These are phyloP conservation scores for Claviceps maximensis DNA, from an alignment of 2,329 filamentous ascomycete species.

Conservation along the genomic window DNA sequence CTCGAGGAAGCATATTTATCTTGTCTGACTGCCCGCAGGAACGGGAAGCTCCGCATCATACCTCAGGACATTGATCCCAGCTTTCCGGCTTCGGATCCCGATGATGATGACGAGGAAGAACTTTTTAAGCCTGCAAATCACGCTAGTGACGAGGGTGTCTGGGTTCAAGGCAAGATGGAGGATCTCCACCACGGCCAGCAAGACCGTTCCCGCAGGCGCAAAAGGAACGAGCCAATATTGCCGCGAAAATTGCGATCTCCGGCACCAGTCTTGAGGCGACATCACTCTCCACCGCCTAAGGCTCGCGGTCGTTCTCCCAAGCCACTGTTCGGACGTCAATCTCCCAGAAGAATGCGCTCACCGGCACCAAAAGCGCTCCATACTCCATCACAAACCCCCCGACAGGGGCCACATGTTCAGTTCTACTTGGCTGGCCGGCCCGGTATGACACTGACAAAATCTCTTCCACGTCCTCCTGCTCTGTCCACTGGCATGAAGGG, in stretches of 20 bases:
- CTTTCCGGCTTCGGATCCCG: constrained; percentile 87
- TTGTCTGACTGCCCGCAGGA: constrained; percentile 67
- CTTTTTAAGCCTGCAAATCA: constrained; percentile 42
- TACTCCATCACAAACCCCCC: constrained; percentile 26
- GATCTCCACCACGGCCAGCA: constrained; percentile 44
- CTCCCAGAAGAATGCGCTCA: constrained; percentile 57
- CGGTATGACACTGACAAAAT: constrained; percentile 65
- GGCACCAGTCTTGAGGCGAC: constrained; percentile 18
- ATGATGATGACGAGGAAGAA: constrained; percentile 69
- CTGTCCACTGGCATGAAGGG: constrained; percentile 46
- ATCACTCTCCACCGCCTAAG: constrained; percentile 24
- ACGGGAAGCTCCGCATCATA: constrained; percentile 65
- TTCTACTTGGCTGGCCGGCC: constrained; percentile 41
- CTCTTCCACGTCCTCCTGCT: constrained; percentile 66
- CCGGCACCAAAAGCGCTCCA: constrained; percentile 44
- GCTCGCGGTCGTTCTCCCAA: constrained; percentile 26
- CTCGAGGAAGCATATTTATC: constrained; percentile 90
- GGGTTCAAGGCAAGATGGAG: constrained; percentile 61
- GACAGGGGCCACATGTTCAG: constrained; percentile 23
- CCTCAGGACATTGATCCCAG: constrained; percentile 98
- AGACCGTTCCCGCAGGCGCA: constrained; percentile 33
- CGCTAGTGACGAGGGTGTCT: constrained; percentile 54
- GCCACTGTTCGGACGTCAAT: constrained; percentile 48
- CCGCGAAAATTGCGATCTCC: constrained; percentile 33
- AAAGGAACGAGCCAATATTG: constrained; percentile 36